phyloP scores from a whole-genome alignment of 495 filamentous ascomycete species.

The Cairneyella variabilis region DNA sequence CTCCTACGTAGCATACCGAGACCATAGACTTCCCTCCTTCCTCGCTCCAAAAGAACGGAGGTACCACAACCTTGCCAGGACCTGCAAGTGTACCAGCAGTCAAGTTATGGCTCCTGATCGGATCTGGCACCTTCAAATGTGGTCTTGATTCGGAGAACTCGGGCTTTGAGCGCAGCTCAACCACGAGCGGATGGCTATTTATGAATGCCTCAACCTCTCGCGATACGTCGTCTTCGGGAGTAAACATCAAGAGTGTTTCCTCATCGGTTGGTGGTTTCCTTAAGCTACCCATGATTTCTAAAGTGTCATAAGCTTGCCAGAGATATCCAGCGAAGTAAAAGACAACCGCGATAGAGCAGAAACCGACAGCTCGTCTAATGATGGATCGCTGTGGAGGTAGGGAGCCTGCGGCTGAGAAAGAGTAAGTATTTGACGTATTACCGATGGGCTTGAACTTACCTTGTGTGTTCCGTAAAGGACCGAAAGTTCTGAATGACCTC shows the following conservation, averaged over 20 bases:
- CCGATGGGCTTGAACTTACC: too few species aligned
- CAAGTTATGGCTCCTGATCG: constrained; percentile 65
- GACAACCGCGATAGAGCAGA: constrained; percentile 36
- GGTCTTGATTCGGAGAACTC: constrained; percentile 76
- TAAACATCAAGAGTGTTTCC: constrained; percentile 67
- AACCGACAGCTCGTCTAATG: constrained; percentile 27
- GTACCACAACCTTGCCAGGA: constrained; percentile 72
- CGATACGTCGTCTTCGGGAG: constrained; percentile 55
- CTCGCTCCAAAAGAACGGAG: constrained; percentile 74
- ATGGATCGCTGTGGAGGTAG: constrained; percentile 17
- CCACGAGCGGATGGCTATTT: constrained; percentile 66
- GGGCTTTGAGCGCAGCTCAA: constrained; percentile 60
- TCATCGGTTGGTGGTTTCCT: constrained; percentile 61
- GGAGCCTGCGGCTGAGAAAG: neutral
- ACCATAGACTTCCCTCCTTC: constrained; percentile 67
- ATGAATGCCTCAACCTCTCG: constrained; percentile 68
- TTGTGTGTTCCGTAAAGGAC: neutral
- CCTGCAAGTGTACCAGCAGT: constrained; percentile 80
- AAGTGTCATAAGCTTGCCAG: constrained; percentile 47
- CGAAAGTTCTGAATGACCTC: neutral
- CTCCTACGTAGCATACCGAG: constrained; percentile 74
- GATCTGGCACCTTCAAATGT: constrained; percentile 74
- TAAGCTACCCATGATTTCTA: constrained; percentile 38
- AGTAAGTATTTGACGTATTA: constrained; percentile 2
- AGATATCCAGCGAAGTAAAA: constrained; percentile 49